Percentiles rank a stretch among this genome's conserved stretches.
phyloP scores from a whole-genome alignment of 805 yeast genomes.

The Wickerhamiella vanderwaltii region DNA sequence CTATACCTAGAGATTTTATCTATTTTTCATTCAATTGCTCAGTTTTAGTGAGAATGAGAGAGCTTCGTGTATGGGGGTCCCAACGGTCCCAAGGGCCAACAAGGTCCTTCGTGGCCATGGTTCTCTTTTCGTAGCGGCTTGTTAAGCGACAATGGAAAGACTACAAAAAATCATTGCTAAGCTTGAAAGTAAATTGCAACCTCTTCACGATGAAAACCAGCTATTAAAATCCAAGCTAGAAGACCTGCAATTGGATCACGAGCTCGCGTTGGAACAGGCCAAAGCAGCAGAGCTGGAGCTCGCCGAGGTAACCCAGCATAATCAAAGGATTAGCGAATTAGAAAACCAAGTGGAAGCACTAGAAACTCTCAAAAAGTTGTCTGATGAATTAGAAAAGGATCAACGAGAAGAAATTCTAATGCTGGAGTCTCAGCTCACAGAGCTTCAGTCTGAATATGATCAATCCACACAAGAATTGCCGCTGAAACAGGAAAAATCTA shows the following conservation, averaged over 20 bases:
- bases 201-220: conserved; percentile 17
- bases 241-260: conserved; percentile 26
- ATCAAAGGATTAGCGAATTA: conserved; percentile 30
- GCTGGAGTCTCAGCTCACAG: conserved; percentile 31
- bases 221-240: conserved; percentile 23
- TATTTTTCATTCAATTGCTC: too few relatives aligned
- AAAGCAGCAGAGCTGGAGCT: conserved; percentile 24
- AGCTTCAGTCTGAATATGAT: conserved; percentile 4
- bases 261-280: conserved; percentile 27
- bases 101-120: too few relatives aligned
- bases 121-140: too few relatives aligned
- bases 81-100: too few relatives aligned
- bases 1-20: too few relatives aligned
- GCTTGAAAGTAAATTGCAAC: conserved; percentile 20
- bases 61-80: too few relatives aligned
- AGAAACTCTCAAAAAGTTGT: conserved; percentile 41
- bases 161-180: conserved; percentile 17
- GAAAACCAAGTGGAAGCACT: conserved; percentile 37
- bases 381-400: conserved; percentile 38
- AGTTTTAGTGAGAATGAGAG: too few relatives aligned
- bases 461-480: background rate
- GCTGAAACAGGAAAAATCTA: background rate
- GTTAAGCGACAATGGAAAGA: conserved; percentile 7
- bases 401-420: conserved; percentile 35
- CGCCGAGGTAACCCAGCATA: conserved; percentile 19